phyloP scores from a whole-genome alignment of 495 filamentous ascomycete species.

The Neurospora intermedia region DNA sequence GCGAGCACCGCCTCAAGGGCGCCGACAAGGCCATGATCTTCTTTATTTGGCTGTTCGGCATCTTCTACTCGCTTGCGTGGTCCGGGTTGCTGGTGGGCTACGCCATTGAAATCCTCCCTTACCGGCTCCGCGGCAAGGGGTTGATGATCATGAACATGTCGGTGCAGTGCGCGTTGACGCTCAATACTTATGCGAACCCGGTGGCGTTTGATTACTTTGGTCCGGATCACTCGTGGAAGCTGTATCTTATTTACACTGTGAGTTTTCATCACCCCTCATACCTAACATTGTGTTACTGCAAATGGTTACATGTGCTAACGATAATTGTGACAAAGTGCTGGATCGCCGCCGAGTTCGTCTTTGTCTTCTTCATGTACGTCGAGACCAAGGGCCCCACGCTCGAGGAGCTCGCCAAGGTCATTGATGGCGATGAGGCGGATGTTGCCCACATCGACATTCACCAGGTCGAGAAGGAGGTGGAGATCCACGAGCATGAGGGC shows the following conservation, averaged over 20 bases:
- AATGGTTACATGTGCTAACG: too few species aligned
- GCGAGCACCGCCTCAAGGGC: constrained; percentile 25
- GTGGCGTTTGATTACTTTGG: constrained; percentile 43
- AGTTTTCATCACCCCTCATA: too few species aligned
- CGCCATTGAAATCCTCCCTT: constrained; percentile 61
- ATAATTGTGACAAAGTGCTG: constrained; percentile 31
- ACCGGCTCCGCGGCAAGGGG: constrained; percentile 53
- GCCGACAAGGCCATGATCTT: constrained; percentile 42
- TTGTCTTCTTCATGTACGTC: constrained; percentile 56
- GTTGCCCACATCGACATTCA: constrained; percentile 32
- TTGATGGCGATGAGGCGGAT: constrained; percentile 47
- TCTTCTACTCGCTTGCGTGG: constrained; percentile 51
- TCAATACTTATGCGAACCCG: constrained; percentile 51
- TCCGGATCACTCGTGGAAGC: constrained; percentile 38
- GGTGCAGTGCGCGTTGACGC: constrained; percentile 39
- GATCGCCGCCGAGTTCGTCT: constrained; percentile 46
- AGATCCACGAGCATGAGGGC: constrained; percentile 16
- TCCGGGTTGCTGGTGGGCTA: constrained; percentile 56
- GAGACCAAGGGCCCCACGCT: constrained; percentile 55
- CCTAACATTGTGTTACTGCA: too few species aligned
- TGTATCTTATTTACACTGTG: constrained; percentile 53
- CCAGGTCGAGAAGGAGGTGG: constrained; percentile 27
- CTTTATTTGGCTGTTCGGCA: constrained; percentile 45
- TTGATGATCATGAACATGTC: constrained; percentile 43
- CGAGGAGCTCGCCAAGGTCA: constrained; percentile 53